Evolutionary conservation across 2,329 filamentous ascomycete species (phyloP), one percentile per base, ranked within the genome.

Genomic region (Fusarium acutatum): DNA sequence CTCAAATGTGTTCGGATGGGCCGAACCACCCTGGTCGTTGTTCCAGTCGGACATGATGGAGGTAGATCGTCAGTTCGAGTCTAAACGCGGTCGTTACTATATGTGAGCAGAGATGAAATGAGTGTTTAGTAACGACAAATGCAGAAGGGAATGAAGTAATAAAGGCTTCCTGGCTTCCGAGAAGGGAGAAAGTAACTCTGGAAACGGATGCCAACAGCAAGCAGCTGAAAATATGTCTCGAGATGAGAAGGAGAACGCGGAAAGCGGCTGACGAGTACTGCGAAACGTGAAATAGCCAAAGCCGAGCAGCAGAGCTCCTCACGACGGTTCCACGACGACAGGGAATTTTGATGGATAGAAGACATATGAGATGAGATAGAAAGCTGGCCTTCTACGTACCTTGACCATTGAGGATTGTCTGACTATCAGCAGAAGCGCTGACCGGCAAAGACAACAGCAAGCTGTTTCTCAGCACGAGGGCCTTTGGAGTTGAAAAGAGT

Each of bases 21-120:
- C 40, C 37, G 66, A 52, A 26, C 32, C 58, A 15, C 67, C 50
- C 38, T 73, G 58, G 24, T 71, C 59, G 38, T 56, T 43, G 17
- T 58, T 50, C 71, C 71, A 73, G 40, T 59, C 71, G 17, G 53
- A 46, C 71, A 73, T 73, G 34, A 26, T 60, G 14, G n/a, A 28
- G n/a, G n/a, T n/a, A 46, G 37, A 24, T 28, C 4, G 41, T 22
- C 20, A 11, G 17, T 7, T 28, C 34, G 30, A 47, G 32, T 28
- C 54, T 49, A 44, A 20, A 34, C 7, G 26, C 7, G 24, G 50
- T 15, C 20, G 35, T 22, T 41, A 41, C 22, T 52, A n/a, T 22
- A 13, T 18, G 22, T 30, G 20, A 32, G 43, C 61, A 69, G 53
- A 67, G 20, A 17, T 30, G 56, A 7, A 28, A n/a, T 10, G 22